Conservation (phyloP, 805 yeast species). For the Nematodospora valgi region DNA sequence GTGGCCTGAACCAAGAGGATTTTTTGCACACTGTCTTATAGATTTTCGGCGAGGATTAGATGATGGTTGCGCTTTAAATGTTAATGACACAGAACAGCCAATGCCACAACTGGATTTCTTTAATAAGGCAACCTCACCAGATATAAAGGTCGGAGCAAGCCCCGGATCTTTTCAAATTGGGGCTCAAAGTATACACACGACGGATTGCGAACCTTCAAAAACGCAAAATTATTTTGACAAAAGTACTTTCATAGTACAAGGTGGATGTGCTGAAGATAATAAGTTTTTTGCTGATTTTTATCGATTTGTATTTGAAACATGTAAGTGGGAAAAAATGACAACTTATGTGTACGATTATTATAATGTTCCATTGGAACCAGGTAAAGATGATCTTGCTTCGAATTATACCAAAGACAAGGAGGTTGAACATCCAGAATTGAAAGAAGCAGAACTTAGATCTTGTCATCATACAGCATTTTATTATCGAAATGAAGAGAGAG, state of each 20-base stretch:
- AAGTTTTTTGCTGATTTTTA: constrained; percentile 32
- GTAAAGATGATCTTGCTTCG: constrained; percentile 28
- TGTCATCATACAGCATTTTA: constrained; percentile 39
- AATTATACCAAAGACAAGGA: constrained; percentile 20
- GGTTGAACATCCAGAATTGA: constrained; percentile 22
- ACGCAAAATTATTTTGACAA: constrained; percentile 21
- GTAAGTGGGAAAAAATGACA: constrained; percentile 29
- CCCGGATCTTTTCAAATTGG: background rate
- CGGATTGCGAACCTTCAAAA: constrained; percentile 3
- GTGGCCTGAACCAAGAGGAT: constrained; percentile 40
- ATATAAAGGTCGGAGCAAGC: background rate
- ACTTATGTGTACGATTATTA: constrained; percentile 37
- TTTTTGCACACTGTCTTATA: constrained; percentile 31
- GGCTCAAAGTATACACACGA: background rate
- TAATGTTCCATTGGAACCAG: constrained; percentile 20
- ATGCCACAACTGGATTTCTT: background rate
- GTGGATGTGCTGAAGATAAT: constrained; percentile 32
- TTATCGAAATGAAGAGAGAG: constrained; percentile 29
- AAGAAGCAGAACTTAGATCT: constrained; percentile 40
- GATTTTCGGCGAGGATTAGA: no score
- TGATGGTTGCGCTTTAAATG: constrained; percentile 11
- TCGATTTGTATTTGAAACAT: constrained; percentile 29
- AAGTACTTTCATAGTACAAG: constrained; percentile 35
- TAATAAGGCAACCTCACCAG: constrained; percentile 2
- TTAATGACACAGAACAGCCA: constrained; percentile 1